Conservation (phyloP, 1,284 basidiomycete genomes). For the Rugosomyces carneus region DNA sequence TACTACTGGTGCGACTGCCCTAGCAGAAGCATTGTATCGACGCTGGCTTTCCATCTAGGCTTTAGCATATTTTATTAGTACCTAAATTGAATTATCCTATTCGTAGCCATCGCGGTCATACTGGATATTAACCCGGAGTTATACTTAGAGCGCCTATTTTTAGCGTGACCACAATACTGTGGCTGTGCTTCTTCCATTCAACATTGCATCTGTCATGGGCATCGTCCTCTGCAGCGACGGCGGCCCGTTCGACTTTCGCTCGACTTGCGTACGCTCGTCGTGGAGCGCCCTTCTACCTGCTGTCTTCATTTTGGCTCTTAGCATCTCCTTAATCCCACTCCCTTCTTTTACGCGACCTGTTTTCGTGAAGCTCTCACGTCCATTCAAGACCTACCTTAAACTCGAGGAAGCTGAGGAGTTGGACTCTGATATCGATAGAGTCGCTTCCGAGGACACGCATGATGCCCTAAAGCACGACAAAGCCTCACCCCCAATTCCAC, state of each 20-base stretch:
- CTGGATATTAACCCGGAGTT: too few relatives aligned
- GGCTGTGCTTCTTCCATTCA: neutral
- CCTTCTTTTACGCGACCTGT: constrained; percentile 32
- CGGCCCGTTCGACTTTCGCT: constrained; percentile 34
- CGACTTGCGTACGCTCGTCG: constrained; percentile 47
- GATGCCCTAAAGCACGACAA: neutral
- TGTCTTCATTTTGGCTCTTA: constrained; percentile 39
- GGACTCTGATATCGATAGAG: constrained; percentile 20
- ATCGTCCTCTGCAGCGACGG: constrained; percentile 5
- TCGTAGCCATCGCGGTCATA: too few relatives aligned
- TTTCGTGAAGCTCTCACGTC: constrained; percentile 25
- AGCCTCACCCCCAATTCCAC: constrained; percentile 24
- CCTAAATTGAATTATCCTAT: too few relatives aligned
- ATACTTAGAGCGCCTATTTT: too few relatives aligned
- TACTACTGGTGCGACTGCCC: constrained; percentile 62
- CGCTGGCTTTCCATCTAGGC: constrained; percentile 61
- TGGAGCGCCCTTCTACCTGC: constrained; percentile 53
- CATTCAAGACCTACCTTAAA: constrained; percentile 46
- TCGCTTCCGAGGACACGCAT: constrained; percentile 17
- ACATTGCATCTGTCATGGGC: neutral
- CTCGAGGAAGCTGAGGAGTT: constrained; percentile 56
- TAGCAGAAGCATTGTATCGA: constrained; percentile 61
- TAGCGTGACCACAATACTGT: neutral
- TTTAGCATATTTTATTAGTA: too few relatives aligned
- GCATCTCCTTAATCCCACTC: constrained; percentile 32